Conservation (phyloP, 2,329 filamentous ascomycete species). For the Ascochyta lentis region DNA sequence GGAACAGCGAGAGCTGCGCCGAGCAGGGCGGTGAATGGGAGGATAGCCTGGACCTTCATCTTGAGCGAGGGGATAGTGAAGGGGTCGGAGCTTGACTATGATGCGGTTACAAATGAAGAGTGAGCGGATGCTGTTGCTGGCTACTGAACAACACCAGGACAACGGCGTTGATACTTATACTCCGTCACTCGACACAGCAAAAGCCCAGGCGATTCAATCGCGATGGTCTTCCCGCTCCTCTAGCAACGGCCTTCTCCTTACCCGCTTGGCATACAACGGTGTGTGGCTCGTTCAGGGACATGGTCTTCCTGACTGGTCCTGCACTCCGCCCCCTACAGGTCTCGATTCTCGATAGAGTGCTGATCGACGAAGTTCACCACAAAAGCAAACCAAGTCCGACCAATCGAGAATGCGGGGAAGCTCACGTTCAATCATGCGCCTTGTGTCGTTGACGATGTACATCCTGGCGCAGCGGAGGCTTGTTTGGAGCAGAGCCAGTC, state of each 20-base stretch:
- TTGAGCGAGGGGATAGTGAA: constrained; percentile 7
- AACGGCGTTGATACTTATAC: constrained; percentile 3
- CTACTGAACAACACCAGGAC: background rate
- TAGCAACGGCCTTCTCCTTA: background rate
- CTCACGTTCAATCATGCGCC: constrained; percentile 16
- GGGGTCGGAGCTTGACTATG: background rate
- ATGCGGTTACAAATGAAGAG: background rate
- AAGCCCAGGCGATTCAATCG: background rate
- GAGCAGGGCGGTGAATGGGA: constrained; percentile 26
- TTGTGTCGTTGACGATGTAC: constrained; percentile 6
- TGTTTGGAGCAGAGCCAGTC: constrained; percentile 16
- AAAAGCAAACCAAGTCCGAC: background rate
- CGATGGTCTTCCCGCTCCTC: background rate
- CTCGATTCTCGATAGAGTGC: constrained; percentile 4
- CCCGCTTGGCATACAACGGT: constrained; percentile 17
- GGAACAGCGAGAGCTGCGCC: constrained; percentile 25
- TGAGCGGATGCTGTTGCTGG: background rate
- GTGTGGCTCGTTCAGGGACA: constrained; percentile 12
- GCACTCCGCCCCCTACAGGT: constrained; percentile 1
- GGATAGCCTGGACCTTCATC: constrained; percentile 31
- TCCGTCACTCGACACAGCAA: background rate
- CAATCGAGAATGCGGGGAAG: constrained; percentile 17
- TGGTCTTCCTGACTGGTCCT: constrained; percentile 8
- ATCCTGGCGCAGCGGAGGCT: constrained; percentile 20
- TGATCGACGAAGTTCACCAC: constrained; percentile 9